Evolutionary conservation across 1,284 basidiomycete species (phyloP).

Genomic region (Puccinia polysora): DNA sequence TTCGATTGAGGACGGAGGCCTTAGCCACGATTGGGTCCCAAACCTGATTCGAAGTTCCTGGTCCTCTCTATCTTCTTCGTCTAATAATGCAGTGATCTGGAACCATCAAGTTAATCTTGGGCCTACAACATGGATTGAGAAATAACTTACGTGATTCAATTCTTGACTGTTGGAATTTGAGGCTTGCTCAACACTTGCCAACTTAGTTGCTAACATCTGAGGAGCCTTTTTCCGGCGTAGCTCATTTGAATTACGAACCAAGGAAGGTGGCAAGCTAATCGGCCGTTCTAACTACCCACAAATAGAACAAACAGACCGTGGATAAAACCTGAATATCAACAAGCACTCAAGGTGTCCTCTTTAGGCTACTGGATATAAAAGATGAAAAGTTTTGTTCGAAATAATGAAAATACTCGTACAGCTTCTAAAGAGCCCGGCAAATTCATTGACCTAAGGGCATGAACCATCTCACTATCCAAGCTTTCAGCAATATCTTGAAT

Average conservation of each 20-base stretch:
- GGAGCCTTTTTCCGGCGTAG: conserved; percentile 73
- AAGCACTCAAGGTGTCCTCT: not conserved
- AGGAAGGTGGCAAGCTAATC: conserved; percentile 77
- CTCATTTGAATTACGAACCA: conserved; percentile 80
- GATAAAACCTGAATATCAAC: not conserved
- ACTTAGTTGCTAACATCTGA: conserved; percentile 64
- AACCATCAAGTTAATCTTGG: not conserved
- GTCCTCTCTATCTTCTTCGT: conserved; percentile 82
- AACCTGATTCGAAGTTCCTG: conserved; percentile 59
- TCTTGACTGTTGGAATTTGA: conserved; percentile 63
- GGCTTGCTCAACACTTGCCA: conserved; percentile 69
- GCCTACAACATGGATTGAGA: not conserved
- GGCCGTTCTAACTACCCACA: conserved; percentile 64
- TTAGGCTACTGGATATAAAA: not conserved
- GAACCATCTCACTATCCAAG: conserved; percentile 54
- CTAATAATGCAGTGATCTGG: conserved; percentile 60
- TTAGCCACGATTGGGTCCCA: conserved; percentile 57
- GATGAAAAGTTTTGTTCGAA: not conserved
- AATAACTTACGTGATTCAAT: conserved; percentile 66
- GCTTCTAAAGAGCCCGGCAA: conserved; percentile 84
- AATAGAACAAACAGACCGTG: not conserved
- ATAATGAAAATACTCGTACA: not conserved
- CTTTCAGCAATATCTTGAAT: conserved; percentile 65
- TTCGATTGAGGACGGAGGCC: conserved; percentile 70
- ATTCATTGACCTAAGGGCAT: conserved; percentile 67